These are phyloP conservation scores for Sclerotinia borealis DNA, from an alignment of 2,329 filamentous ascomycete species.

Conservation along the genomic window DNA sequence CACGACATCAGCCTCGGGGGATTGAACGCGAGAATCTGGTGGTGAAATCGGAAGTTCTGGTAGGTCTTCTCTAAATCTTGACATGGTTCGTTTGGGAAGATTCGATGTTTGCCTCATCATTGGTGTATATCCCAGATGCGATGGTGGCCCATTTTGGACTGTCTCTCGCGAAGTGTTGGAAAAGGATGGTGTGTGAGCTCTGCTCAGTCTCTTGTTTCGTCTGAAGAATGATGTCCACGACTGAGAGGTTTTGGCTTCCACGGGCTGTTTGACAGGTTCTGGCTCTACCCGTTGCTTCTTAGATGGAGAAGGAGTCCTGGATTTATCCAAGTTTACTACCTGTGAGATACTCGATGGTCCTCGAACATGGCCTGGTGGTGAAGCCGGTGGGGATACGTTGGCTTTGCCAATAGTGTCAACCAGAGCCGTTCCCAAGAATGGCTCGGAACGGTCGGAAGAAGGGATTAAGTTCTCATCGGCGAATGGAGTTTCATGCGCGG, in stretches of 20 bases:
- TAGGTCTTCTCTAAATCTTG: conserved; percentile 86
- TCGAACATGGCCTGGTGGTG: conserved; percentile 39
- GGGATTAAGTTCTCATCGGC: conserved; percentile 19
- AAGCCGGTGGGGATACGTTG: conserved; percentile 40
- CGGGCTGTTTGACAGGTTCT: conserved; percentile 38
- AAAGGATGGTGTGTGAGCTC: conserved; percentile 60
- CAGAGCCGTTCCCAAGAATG: conserved; percentile 43
- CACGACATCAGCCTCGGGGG: conserved; percentile 56
- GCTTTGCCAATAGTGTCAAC: conserved; percentile 42
- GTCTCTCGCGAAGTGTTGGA: conserved; percentile 89
- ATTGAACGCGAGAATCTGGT: conserved; percentile 73
- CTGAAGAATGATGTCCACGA: conserved; percentile 73
- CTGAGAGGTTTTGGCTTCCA: conserved; percentile 43
- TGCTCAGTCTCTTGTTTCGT: conserved; percentile 45
- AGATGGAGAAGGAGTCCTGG: conserved; percentile 41
- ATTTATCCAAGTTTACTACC: conserved; percentile 38
- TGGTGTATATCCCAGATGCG: conserved; percentile 25
- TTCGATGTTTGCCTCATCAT: conserved; percentile 30
- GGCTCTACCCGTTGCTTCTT: conserved; percentile 8
- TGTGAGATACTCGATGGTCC: conserved; percentile 45
- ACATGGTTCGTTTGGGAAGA: conserved; percentile 72
- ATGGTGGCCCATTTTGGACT: conserved; percentile 45
- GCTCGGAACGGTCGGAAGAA: conserved; percentile 27
- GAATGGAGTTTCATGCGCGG: conserved; percentile 7
- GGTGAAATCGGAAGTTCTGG: conserved; percentile 83